Percentiles rank a stretch among this genome's conserved stretches.
These are phyloP conservation scores for Zelopaecilomyces penicillatus DNA, from an alignment of 2,329 filamentous ascomycete species.

Conservation along the genomic window DNA sequence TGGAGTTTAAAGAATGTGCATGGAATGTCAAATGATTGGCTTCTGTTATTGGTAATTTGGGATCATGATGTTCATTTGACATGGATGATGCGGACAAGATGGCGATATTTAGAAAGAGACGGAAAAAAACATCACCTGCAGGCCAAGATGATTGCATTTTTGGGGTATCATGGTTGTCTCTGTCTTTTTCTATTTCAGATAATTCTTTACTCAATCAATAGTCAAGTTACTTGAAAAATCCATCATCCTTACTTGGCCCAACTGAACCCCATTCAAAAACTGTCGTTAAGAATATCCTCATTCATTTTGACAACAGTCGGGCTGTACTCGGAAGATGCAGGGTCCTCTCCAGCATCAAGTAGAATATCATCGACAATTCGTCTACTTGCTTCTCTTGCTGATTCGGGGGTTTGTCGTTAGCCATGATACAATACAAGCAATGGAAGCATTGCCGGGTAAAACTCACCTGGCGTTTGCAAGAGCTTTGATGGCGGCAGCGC, in stretches of 20 bases:
- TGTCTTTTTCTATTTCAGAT: too few relatives aligned
- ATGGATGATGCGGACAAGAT: too few relatives aligned
- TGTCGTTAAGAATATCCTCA: slow-evolving; percentile 52
- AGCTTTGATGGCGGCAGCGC: slow-evolving; percentile 68
- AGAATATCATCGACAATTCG: slow-evolving; percentile 75
- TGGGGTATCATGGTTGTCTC: too few relatives aligned
- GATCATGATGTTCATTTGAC: too few relatives aligned
- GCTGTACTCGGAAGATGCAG: slow-evolving; percentile 49
- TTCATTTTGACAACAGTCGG: slow-evolving; percentile 60
- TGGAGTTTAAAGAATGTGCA: too few relatives aligned
- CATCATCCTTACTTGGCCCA: background rate
- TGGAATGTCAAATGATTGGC: too few relatives aligned
- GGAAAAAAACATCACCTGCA: too few relatives aligned
- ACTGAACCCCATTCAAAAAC: slow-evolving; percentile 35
- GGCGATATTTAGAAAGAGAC: too few relatives aligned
- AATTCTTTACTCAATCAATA: background rate
- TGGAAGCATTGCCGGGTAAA: background rate
- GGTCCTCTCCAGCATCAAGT: slow-evolving; percentile 61
- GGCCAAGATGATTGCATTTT: too few relatives aligned
- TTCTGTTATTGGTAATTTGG: too few relatives aligned
- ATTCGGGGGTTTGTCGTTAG: background rate
- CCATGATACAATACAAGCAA: too few relatives aligned
- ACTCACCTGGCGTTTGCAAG: slow-evolving; percentile 68
- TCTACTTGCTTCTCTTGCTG: slow-evolving; percentile 70
- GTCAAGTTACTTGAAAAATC: background rate